Evolutionary conservation across 805 yeast genomes (phyloP).

Genomic region (Metschnikowia anglica): DNA sequence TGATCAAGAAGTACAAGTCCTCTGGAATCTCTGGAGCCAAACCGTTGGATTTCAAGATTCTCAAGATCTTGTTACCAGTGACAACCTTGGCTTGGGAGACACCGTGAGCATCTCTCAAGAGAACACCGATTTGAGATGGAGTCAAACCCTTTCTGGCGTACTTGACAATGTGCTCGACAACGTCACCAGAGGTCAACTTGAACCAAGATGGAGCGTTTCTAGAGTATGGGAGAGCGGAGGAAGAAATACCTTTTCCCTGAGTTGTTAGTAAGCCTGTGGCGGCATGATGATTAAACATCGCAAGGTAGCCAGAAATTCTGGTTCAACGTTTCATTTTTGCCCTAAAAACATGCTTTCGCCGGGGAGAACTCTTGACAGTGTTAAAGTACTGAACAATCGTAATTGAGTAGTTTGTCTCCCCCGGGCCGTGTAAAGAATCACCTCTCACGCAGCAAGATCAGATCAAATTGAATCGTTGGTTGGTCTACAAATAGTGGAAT

Average conservation of each 20-base stretch:
- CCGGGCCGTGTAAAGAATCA: constrained; percentile 10
- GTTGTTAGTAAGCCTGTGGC: constrained; percentile 20
- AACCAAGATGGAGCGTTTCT: constrained; percentile 99
- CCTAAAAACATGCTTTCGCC: neutral
- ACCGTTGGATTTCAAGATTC: constrained; percentile 99
- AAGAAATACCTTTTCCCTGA: constrained; percentile 98
- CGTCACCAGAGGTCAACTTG: constrained; percentile 93
- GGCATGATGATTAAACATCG: constrained; percentile 2
- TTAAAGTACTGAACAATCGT: too few species aligned
- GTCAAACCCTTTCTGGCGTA: constrained; percentile 99
- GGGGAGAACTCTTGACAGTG: too few species aligned
- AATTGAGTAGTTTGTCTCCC: too few species aligned
- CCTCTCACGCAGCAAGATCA: constrained; percentile 7
- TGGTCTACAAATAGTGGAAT: constrained; percentile 47
- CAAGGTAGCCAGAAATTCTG: constrained; percentile 9
- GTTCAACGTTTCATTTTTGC: constrained; percentile 5
- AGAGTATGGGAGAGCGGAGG: constrained; percentile 99
- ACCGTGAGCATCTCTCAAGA: constrained; percentile 99
- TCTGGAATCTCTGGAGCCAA: constrained; percentile 99
- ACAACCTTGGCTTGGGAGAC: constrained; percentile 95
- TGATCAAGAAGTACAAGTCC: constrained; percentile 97
- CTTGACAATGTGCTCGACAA: constrained; percentile 97
- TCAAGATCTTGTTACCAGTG: constrained; percentile 99
- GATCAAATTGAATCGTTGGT: constrained; percentile 2
- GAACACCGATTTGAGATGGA: constrained; percentile 99